Base-by-base conservation (phyloP, 2,329 filamentous ascomycete species). In the Cadophora malorum region DNA sequence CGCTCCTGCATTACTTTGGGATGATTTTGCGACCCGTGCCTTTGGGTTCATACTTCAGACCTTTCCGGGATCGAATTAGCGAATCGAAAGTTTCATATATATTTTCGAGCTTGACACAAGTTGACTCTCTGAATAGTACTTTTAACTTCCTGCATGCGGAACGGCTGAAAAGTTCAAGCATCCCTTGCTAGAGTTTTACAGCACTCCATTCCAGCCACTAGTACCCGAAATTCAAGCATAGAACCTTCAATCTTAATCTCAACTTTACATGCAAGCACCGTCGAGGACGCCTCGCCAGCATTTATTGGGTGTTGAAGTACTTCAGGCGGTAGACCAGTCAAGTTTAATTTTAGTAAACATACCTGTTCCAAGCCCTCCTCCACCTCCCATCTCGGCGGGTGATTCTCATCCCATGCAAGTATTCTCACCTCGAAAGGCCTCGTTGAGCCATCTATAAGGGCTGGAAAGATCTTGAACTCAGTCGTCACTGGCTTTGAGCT, bases 191-290 rank as follows among this genome's bases (percentile, higher is more conserved):
- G 50, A 53, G 14, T 23, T 31, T 28, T 53, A 28, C 50, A 53
- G 12, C 23, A 53, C 16, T 53, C 50, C 23, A 5, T 19, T 28
- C 16, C 23, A 25, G 23, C 50, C 12, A 53, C 50, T 16, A 25
- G 10, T 25, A 53, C 50, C 6, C 50, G 23, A 53, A 53, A 53
- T 31, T 53, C 50, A 14, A 53, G 50, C 50, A 31, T 53, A 6
- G 50, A 53, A 16, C 50, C 50, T 31, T 53, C 50, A 7, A 53
- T 53, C 50, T 53, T 53, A 19, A 31, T 31, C 10, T 53, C 50
- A 6, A 53, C 10, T 53, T 53, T 31, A 53, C 50, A 53, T 16
- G 5, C 10, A 25, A 53, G 10, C 12, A 31, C 14, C 9, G 5
- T 53, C 12, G 28, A 4, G 2, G 50, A 31, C 12, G 28, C n/a